Evolutionary conservation across 140 eudicot genomes (phyloP).

Genomic region (Stevia rebaudiana): DNA sequence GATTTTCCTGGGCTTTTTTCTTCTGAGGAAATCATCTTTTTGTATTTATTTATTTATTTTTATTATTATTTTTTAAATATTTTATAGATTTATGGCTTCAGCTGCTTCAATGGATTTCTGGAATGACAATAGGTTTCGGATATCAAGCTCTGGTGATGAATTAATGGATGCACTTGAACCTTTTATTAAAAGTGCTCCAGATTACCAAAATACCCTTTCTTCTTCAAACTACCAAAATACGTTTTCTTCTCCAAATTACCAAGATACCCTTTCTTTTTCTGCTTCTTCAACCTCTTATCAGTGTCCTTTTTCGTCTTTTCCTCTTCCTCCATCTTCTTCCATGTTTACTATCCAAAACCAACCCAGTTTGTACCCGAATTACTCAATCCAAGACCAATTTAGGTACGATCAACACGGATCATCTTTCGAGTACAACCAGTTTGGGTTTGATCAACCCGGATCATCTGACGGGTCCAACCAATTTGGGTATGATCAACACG

Average conservation of each 20-base stretch:
- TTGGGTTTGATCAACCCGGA: no score
- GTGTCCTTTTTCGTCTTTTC: conserved; percentile 18
- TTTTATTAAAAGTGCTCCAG: conserved; percentile 66
- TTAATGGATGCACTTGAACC: conserved; percentile 94
- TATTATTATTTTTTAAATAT: no score
- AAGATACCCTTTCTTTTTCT: conserved; percentile 21
- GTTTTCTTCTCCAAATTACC: no score
- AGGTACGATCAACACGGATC: no score
- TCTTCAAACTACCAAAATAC: conserved; percentile 23
- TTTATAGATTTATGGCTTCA: not conserved
- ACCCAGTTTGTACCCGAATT: conserved; percentile 39
- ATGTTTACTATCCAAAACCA: conserved; percentile 20
- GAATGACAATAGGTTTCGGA: conserved; percentile 20
- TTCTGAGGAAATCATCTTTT: conserved; percentile 28
- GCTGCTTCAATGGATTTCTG: conserved; percentile 32
- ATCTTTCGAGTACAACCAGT: no score
- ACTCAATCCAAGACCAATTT: no score
- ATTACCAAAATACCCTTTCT: no score
- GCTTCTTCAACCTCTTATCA: conserved; percentile 27
- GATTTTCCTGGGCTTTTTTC: conserved; percentile 29
- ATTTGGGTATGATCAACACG: no score
- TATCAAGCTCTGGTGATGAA: conserved; percentile 49
- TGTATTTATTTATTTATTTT: not conserved
- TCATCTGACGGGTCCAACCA: no score
- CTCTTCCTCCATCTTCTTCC: conserved; percentile 13